Evolutionary conservation across 306 rosid species (phyloP).

Genomic region (Leucaena leucocephala): DNA sequence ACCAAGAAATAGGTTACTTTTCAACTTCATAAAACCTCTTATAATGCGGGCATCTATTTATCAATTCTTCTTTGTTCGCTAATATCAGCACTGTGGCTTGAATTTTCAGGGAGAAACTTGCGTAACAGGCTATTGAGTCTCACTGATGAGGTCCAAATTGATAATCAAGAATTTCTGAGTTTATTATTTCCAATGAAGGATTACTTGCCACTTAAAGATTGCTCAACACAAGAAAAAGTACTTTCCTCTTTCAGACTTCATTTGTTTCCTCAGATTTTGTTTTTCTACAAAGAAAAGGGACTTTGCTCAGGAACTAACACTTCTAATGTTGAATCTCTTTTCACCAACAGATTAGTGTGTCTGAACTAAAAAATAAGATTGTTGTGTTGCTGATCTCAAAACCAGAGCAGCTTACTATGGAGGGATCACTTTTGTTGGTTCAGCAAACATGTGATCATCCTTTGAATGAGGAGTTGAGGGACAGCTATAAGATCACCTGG

Average conservation of each 20-base stretch:
- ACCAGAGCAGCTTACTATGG: conserved; percentile 45
- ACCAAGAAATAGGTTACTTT: conserved; percentile 26
- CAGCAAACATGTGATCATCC: conserved; percentile 66
- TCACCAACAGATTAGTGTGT: conserved; percentile 53
- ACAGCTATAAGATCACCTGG: conserved; percentile 59
- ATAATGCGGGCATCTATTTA: conserved; percentile 6
- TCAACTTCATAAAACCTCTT: conserved; percentile 5
- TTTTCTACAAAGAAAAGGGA: neutral
- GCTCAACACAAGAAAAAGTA: conserved; percentile 54
- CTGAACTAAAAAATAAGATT: conserved; percentile 52
- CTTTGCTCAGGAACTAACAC: neutral
- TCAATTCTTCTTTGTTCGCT: conserved; percentile 10
- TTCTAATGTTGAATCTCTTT: neutral
- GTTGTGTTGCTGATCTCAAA: conserved; percentile 60
- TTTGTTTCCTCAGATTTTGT: conserved; percentile 22
- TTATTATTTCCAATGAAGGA: conserved; percentile 52
- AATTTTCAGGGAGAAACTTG: conserved; percentile 56
- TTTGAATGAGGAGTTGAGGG: conserved; percentile 37
- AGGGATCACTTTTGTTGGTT: conserved; percentile 52
- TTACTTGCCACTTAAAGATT: conserved; percentile 56
- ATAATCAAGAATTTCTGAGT: conserved; percentile 62
- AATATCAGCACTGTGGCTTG: conserved; percentile 3
- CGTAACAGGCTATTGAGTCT: conserved; percentile 46
- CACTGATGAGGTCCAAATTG: conserved; percentile 36
- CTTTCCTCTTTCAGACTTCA: conserved; percentile 2